These are phyloP conservation scores for Brassica carinata DNA, from an alignment of 345 rosid genomes.

Conservation along the genomic window DNA sequence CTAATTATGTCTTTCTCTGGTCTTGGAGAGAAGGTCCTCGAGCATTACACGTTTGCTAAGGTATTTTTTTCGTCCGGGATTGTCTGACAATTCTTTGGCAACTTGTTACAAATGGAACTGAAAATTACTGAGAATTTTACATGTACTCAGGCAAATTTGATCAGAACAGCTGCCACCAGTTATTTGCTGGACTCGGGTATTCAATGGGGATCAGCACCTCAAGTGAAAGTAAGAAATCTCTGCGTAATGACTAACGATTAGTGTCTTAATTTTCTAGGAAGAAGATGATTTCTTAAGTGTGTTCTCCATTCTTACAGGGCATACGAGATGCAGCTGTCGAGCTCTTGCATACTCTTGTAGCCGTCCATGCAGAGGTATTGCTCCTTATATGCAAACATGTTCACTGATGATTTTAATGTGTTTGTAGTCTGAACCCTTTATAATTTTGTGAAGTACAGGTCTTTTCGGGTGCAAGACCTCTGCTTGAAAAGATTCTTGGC, in stretches of 20 bases:
- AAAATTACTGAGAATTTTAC: too few species aligned
- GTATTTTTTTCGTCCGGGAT: constrained; percentile 37
- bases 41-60: constrained; percentile 90
- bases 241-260: too few species aligned
- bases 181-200: constrained; percentile 87
- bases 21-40: constrained; percentile 89
- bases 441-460: constrained; percentile 51
- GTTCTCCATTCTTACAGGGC: constrained; percentile 56
- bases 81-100: background rate
- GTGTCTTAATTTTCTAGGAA: too few species aligned
- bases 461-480: constrained; percentile 92
- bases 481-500: constrained; percentile 88
- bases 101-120: constrained; percentile 4
- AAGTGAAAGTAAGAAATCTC: constrained; percentile 68
- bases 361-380: constrained; percentile 90
- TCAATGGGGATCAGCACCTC: constrained; percentile 93
- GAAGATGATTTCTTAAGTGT: background rate
- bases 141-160: constrained; percentile 71
- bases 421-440: background rate
- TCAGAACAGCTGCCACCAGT: constrained; percentile 78
- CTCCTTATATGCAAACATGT: background rate
- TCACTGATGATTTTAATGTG: background rate
- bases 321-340: constrained; percentile 95
- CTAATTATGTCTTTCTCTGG: constrained; percentile 70
- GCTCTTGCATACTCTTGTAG: constrained; percentile 83